These are phyloP conservation scores for Eimeria acervulina DNA, from an alignment of 169 alveolate species.

Conservation along the genomic window DNA sequence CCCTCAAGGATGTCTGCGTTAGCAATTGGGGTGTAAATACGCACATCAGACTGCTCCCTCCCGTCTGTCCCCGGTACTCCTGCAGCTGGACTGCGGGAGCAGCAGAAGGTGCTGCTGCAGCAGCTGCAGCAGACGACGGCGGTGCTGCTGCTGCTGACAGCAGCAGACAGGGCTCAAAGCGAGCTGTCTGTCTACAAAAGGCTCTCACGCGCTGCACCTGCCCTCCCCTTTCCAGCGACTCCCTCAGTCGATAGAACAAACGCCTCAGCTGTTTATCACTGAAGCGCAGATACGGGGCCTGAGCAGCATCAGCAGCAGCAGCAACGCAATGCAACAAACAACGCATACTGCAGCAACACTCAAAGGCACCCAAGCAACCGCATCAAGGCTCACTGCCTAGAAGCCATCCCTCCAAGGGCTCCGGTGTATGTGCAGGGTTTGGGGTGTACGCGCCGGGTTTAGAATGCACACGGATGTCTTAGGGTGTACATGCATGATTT, in stretches of 20 bases:
- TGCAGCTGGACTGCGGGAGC: not conserved
- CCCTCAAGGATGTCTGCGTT: not conserved
- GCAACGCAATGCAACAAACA: not conserved
- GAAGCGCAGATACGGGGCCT: constrained; percentile 53
- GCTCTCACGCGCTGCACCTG: constrained; percentile 77
- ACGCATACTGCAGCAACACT: not conserved
- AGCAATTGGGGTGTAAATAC: not conserved
- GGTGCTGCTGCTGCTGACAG: not conserved
- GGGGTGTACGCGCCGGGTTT: not conserved
- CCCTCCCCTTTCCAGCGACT: constrained; percentile 42
- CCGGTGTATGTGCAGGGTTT: not conserved
- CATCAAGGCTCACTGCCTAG: not conserved
- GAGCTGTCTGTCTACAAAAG: constrained; percentile 65
- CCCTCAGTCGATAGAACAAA: constrained; percentile 66
- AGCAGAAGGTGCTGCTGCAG: not conserved
- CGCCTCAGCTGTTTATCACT: constrained; percentile 71
- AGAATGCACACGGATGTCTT: not conserved
- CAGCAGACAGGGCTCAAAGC: constrained; percentile 72
- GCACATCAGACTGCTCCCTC: not conserved
- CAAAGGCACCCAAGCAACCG: not conserved
- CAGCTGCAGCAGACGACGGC: not conserved
- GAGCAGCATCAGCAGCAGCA: constrained; percentile 6
- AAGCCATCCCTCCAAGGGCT: not conserved
- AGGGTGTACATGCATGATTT: not conserved
- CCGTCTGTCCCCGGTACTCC: not conserved